Base-by-base conservation (phyloP, 108 stramenopile genomes). In the Nitzschia putrida region DNA sequence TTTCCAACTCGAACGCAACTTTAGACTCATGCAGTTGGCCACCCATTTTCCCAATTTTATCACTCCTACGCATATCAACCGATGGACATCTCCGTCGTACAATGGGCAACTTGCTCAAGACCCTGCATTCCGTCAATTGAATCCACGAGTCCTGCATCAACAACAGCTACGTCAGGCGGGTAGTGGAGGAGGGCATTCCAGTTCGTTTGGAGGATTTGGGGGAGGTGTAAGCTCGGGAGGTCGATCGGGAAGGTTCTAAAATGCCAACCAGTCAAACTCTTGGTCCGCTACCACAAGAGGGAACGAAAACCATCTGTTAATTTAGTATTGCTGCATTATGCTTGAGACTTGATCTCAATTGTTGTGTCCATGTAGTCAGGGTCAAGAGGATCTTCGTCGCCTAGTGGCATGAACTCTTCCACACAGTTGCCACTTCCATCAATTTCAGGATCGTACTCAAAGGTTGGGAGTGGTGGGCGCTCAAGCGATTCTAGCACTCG, bases 351-450 rank as follows among this genome's bases (percentile, higher is more conserved):
- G 42, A 77, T 77, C 20, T 64, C 68, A 47, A 77, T 71, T 7
- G 76, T 77, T 14, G 76, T 65, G 57, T 77, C 76, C 76, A 77
- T 66, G 68, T 82, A 76, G 56, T 76, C 76, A 7, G 82, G 81
- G 60, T 83, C 85, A 25, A 92, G 72, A 10, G 93, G 93, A 86
- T 95, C 93, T 18, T 75, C 72, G n/a, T 88, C 77, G 22, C 77
- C 82, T 23, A 86, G 59, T 0, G 93, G 93, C 93, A 92, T 95
- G 83, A 90, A 88, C 38, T 83, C 83, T 75, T 95, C 94, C 64
- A 80, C 64, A 8, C 89, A 88, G 25, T 68, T 60, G n/a, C 95
- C 95, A 63, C 54, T 79, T 34, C 95, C 95, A 77, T 95, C 95
- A 59, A 91, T 85, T 22, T 77, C 84, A 20, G 84, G 82, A 45